Conservation (phyloP, 2,329 filamentous ascomycete species). For the Phaeosphaeriaceae sp. region DNA sequence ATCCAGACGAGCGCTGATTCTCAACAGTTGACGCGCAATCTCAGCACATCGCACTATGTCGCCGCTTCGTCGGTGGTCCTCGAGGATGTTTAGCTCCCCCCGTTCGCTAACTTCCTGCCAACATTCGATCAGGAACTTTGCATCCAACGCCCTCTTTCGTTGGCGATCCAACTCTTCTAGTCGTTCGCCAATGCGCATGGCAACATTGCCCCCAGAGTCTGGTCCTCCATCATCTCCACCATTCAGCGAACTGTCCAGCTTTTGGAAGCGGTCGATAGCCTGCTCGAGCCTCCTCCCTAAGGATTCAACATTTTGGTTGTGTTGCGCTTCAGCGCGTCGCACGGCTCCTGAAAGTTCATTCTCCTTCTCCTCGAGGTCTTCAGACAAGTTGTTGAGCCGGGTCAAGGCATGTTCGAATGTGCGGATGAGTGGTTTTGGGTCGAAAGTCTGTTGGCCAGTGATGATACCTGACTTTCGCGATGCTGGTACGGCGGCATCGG, state of each 20-base stretch:
- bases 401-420: slow-evolving; percentile 83
- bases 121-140: slow-evolving; percentile 93
- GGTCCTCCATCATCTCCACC: slow-evolving; percentile 61
- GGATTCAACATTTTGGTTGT: slow-evolving; percentile 88
- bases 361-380: slow-evolving; percentile 87
- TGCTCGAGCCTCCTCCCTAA: slow-evolving; percentile 88
- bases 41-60: slow-evolving; percentile 94
- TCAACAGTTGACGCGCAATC: slow-evolving; percentile 90
- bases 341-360: slow-evolving; percentile 91
- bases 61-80: slow-evolving; percentile 84
- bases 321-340: slow-evolving; percentile 86
- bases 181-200: slow-evolving; percentile 91
- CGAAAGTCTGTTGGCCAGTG: slow-evolving; percentile 65
- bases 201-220: slow-evolving; percentile 78
- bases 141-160: slow-evolving; percentile 85
- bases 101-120: slow-evolving; percentile 95
- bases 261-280: slow-evolving; percentile 90
- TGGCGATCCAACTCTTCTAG: slow-evolving; percentile 95
- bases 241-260: slow-evolving; percentile 82
- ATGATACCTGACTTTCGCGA: slow-evolving; percentile 76
- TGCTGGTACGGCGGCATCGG: slow-evolving; percentile 79
- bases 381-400: slow-evolving; percentile 72
- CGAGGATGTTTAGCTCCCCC: slow-evolving; percentile 83
- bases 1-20: slow-evolving; percentile 91
- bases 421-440: slow-evolving; percentile 94